Conservation (phyloP, 2,329 filamentous ascomycete genomes). For the Hawksworthiomyces lignivorus region DNA sequence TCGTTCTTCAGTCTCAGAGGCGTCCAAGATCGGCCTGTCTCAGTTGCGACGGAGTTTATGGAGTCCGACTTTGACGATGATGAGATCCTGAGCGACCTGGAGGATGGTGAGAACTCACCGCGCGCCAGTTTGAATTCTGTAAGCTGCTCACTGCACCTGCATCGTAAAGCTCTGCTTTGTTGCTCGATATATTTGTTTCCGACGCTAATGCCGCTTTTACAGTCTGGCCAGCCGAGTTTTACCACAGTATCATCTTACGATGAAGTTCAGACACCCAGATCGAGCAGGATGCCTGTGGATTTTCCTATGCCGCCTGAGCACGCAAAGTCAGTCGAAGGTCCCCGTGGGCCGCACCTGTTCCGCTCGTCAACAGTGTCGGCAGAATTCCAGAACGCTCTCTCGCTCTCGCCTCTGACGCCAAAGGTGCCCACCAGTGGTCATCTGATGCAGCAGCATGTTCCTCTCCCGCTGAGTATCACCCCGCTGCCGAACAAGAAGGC, state of each 20-base stretch:
- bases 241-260: conserved; percentile 84
- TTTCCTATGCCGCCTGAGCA: conserved; percentile 54
- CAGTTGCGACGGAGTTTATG: conserved; percentile 68
- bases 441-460: conserved; percentile 19
- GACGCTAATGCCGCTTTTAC: background rate
- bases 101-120: conserved; percentile 55
- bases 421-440: conserved; percentile 35
- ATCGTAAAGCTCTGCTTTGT: too few relatives aligned
- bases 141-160: too few relatives aligned
- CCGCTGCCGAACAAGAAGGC: conserved; percentile 27
- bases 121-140: conserved; percentile 65
- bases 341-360: conserved; percentile 80
- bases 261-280: conserved; percentile 70
- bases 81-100: conserved; percentile 47
- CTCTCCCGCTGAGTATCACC: conserved; percentile 29
- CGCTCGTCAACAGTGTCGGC: conserved; percentile 57
- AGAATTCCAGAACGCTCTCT: conserved; percentile 48
- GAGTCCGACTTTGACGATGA: conserved; percentile 71
- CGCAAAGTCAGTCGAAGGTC: conserved; percentile 65
- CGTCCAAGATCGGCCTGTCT: conserved; percentile 52
- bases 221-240: conserved; percentile 68
- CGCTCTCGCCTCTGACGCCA: conserved; percentile 67
- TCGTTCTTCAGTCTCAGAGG: conserved; percentile 53
- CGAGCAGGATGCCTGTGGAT: conserved; percentile 50
- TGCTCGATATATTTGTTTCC: background rate